phyloP scores from a whole-genome alignment of 75 land plant genomes.

The Sequoiadendron giganteum region DNA sequence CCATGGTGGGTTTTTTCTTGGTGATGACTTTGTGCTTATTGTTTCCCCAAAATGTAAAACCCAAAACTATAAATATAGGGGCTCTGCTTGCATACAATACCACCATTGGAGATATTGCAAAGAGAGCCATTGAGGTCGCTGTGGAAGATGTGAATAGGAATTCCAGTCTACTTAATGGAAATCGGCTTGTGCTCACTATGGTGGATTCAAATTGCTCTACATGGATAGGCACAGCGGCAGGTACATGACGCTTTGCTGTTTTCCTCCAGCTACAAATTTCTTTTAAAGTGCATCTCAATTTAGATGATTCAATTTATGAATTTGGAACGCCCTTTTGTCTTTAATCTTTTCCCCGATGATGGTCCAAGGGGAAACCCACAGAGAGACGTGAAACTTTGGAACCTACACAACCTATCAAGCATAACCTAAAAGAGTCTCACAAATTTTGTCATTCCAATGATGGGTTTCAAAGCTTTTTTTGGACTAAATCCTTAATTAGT shows the following conservation, averaged over 20 bases:
- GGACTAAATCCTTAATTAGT: background rate
- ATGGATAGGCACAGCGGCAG: constrained; percentile 21
- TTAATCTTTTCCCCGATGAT: no score
- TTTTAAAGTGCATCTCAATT: background rate
- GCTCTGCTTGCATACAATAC: constrained; percentile 21
- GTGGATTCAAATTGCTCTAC: constrained; percentile 21
- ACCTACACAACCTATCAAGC: no score
- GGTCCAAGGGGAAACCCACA: no score
- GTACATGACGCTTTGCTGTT: background rate
- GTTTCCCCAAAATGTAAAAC: background rate
- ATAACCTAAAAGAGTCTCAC: no score
- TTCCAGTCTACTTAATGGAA: constrained; percentile 15
- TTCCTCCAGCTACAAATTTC: background rate
- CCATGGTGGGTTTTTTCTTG: background rate
- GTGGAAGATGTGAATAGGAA: constrained; percentile 24
- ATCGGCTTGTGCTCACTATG: constrained; percentile 10
- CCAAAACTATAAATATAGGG: constrained; percentile 19
- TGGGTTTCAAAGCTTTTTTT: background rate
- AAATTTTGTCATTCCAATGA: background rate
- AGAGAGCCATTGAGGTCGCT: constrained; percentile 18
- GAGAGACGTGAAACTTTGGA: no score
- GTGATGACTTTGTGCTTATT: background rate
- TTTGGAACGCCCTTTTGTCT: no score
- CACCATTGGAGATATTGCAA: constrained; percentile 13
- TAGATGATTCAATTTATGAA: background rate